These are phyloP conservation scores for Aspergillus indologenus DNA, from an alignment of 495 filamentous ascomycete species.

Conservation along the genomic window DNA sequence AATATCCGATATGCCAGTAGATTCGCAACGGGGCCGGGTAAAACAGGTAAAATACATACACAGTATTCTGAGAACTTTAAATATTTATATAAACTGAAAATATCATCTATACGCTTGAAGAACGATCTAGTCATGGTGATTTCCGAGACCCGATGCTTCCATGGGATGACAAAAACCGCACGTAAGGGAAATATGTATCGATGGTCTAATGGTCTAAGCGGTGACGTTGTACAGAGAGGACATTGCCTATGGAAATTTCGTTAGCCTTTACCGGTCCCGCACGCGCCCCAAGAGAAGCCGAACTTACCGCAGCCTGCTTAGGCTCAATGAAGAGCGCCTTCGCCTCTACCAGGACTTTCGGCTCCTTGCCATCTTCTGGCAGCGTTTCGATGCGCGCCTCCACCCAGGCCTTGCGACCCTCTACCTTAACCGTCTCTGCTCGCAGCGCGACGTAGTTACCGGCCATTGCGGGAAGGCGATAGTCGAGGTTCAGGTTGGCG, in stretches of 20 bases:
- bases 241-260: conserved; percentile 26
- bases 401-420: conserved; percentile 96
- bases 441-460: conserved; percentile 73
- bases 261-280: neutral
- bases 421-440: conserved; percentile 80
- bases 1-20: too few species aligned
- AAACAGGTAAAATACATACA: too few species aligned
- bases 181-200: neutral
- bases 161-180: neutral
- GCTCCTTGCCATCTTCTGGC: conserved; percentile 56
- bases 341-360: conserved; percentile 69
- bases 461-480: conserved; percentile 74
- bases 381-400: conserved; percentile 86
- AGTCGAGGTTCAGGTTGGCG: conserved; percentile 87
- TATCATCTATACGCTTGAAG: neutral
- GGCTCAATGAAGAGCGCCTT: conserved; percentile 90
- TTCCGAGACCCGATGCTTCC: neutral
- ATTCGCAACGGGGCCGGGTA: too few species aligned
- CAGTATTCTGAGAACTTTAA: neutral
- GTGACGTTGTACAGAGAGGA: conserved; percentile 29
- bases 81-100: neutral
- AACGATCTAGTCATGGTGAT: neutral
- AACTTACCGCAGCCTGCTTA: conserved; percentile 69
- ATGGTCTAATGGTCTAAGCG: conserved; percentile 8
- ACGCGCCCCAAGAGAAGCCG: neutral